These are phyloP conservation scores for Tulasnella sp. DNA, from an alignment of 768 basidiomycete genomes.

Conservation along the genomic window DNA sequence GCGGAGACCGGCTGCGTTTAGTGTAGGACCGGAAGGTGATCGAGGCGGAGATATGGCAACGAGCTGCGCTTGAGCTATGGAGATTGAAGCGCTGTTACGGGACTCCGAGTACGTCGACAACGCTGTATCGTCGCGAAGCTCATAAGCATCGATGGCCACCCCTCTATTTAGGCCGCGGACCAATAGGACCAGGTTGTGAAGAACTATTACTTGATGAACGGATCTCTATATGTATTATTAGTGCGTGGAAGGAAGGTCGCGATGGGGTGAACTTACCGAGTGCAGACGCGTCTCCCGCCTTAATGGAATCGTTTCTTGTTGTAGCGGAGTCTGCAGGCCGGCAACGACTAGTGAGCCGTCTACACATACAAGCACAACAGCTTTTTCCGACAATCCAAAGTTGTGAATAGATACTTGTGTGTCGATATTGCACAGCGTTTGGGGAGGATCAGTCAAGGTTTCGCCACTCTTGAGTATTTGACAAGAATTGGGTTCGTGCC, in stretches of 20 bases:
- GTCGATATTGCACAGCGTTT: not conserved
- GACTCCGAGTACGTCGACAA: not conserved
- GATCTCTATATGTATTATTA: not conserved
- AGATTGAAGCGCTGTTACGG: not conserved
- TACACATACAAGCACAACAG: not conserved
- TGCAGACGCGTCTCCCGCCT: not conserved
- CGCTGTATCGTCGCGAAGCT: not conserved
- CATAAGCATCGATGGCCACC: constrained; percentile 13
- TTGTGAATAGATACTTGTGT: not conserved
- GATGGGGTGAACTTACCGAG: not conserved
- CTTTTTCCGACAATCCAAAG: not conserved
- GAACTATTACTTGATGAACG: not conserved
- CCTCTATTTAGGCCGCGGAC: constrained; percentile 17
- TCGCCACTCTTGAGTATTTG: not conserved
- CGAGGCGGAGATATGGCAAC: not conserved
- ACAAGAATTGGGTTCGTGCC: not conserved
- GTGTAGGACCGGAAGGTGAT: not conserved
- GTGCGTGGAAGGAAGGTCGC: not conserved
- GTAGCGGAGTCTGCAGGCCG: not conserved
- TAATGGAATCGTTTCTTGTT: not conserved
- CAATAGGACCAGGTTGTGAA: not conserved
- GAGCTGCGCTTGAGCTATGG: constrained; percentile 1
- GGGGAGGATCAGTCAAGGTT: not conserved
- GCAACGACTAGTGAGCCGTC: not conserved
- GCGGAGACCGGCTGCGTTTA: not conserved